A percentile compares a stretch with the other conserved stretches of the same genome.
Conservation (phyloP, 2,329 filamentous ascomycete genomes). For the Fusarium hainanense region DNA sequence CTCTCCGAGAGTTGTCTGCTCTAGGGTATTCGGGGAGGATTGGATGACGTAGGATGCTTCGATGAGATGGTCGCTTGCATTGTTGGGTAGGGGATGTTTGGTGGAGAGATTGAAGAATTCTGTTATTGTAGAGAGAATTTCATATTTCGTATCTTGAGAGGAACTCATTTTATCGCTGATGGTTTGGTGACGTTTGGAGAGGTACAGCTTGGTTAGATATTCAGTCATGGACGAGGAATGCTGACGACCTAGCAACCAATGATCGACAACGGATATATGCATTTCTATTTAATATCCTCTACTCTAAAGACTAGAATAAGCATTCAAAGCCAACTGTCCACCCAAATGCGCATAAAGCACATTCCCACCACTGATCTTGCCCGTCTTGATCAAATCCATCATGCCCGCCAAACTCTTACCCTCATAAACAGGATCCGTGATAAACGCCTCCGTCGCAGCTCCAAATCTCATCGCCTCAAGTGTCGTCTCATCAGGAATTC, state of each 20-base stretch:
- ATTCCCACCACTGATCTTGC: slow-evolving; percentile 71
- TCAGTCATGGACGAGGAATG: not conserved
- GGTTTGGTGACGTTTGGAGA: not conserved
- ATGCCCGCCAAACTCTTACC: slow-evolving; percentile 79
- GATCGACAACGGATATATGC: not conserved
- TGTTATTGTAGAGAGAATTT: not conserved
- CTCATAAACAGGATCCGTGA: slow-evolving; percentile 81
- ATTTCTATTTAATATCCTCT: not conserved
- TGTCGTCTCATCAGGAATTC: slow-evolving; percentile 72
- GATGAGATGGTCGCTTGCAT: slow-evolving; percentile 5
- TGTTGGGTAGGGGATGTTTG: not conserved
- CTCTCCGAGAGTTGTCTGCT: slow-evolving; percentile 15
- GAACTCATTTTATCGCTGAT: not conserved
- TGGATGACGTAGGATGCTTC: slow-evolving; percentile 25
- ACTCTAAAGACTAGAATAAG: slow-evolving; percentile 60
- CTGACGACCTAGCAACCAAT: not conserved
- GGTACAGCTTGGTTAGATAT: not conserved
- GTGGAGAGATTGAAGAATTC: slow-evolving; percentile 7
- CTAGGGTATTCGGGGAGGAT: not conserved
- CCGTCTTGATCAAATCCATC: slow-evolving; percentile 73
- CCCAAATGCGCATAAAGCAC: slow-evolving; percentile 78
- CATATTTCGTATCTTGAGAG: not conserved
- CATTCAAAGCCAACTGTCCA: slow-evolving; percentile 76
- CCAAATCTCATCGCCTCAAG: slow-evolving; percentile 76
- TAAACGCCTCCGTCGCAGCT: slow-evolving; percentile 75